phyloP scores from a whole-genome alignment of 2,329 filamentous ascomycete species.

The Chaetomiaceae sp. region DNA sequence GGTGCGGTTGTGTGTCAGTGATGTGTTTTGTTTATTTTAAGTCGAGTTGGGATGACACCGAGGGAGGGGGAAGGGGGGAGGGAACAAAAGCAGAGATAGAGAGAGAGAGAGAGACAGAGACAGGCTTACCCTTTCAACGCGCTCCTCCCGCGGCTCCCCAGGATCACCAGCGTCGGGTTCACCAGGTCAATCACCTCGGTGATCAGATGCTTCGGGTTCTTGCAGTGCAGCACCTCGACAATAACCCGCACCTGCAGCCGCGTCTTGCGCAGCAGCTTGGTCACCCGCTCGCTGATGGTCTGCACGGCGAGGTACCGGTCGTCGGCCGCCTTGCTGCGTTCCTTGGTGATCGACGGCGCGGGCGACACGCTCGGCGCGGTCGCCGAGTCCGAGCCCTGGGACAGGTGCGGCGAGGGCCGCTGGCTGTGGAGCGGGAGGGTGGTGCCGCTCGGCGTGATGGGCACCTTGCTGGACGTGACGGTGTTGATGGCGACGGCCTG shows the following conservation, averaged over 20 bases:
- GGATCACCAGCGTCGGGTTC: conserved; percentile 84
- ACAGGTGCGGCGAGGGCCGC: conserved; percentile 32
- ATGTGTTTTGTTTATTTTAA: no score
- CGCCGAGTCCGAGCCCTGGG: conserved; percentile 31
- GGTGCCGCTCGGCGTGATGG: conserved; percentile 27
- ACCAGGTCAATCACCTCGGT: conserved; percentile 95
- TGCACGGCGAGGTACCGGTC: conserved; percentile 79
- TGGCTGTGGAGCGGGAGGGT: conserved; percentile 29
- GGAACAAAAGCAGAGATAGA: neutral
- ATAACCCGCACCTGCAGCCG: conserved; percentile 87
- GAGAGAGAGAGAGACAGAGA: neutral
- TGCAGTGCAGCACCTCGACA: conserved; percentile 96
- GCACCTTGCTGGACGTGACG: conserved; percentile 43
- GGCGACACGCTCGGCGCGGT: conserved; percentile 33
- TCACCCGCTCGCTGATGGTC: conserved; percentile 75
- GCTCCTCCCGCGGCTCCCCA: conserved; percentile 86
- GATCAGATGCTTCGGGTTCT: conserved; percentile 92
- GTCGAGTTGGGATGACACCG: no score
- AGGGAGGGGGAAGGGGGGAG: neutral
- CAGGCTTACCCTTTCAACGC: conserved; percentile 79
- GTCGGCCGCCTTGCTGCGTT: conserved; percentile 60
- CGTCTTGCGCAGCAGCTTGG: conserved; percentile 85
- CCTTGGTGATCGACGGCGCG: conserved; percentile 42
- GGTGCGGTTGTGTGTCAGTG: no score
- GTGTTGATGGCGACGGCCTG: conserved; percentile 67